Evolutionary conservation across 1,139 yeast species (phyloP).

Genomic region (Casaregolazyma lundiana): DNA sequence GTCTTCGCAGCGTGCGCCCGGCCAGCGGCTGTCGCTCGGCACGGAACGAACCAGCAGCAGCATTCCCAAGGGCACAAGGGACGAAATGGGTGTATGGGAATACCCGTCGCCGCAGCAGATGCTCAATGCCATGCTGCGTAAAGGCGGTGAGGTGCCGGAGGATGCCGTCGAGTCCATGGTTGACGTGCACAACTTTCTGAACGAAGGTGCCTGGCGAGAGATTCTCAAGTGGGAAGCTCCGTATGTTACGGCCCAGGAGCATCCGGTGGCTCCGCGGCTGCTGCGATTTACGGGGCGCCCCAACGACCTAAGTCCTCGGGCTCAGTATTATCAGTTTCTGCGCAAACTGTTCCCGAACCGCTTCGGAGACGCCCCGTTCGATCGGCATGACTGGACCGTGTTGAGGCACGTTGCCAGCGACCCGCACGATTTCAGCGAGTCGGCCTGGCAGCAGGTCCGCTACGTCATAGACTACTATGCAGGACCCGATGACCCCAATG

Average conservation of each 20-base stretch:
- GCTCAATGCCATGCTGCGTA: slow-evolving; percentile 95
- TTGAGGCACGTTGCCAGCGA: slow-evolving; percentile 46
- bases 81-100: slow-evolving; percentile 81
- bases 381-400: slow-evolving; percentile 98
- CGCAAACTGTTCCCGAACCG: slow-evolving; percentile 68
- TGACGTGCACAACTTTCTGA: slow-evolving; percentile 89
- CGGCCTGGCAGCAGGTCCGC: slow-evolving; percentile 60
- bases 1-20: slow-evolving; percentile 68
- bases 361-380: slow-evolving; percentile 85
- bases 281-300: slow-evolving; percentile 91
- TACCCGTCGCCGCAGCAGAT: slow-evolving; percentile 99
- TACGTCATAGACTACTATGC: slow-evolving; percentile 93
- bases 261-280: slow-evolving; percentile 66
- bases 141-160: slow-evolving; percentile 85
- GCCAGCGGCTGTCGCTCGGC: slow-evolving; percentile 72
- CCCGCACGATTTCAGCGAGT: slow-evolving; percentile 35
- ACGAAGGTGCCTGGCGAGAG: slow-evolving; percentile 98
- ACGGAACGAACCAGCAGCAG: slow-evolving; percentile 79
- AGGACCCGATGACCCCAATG: slow-evolving; percentile 85
- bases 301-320: slow-evolving; percentile 82
- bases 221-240: slow-evolving; percentile 84
- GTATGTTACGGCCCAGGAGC: slow-evolving; percentile 40
- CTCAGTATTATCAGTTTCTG: slow-evolving; percentile 60
- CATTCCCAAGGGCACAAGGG: slow-evolving; percentile 77
- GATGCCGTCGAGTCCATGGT: slow-evolving; percentile 98